Evolutionary conservation across 1,139 yeast species (phyloP).

Genomic region (Hyphopichia khmerensis): DNA sequence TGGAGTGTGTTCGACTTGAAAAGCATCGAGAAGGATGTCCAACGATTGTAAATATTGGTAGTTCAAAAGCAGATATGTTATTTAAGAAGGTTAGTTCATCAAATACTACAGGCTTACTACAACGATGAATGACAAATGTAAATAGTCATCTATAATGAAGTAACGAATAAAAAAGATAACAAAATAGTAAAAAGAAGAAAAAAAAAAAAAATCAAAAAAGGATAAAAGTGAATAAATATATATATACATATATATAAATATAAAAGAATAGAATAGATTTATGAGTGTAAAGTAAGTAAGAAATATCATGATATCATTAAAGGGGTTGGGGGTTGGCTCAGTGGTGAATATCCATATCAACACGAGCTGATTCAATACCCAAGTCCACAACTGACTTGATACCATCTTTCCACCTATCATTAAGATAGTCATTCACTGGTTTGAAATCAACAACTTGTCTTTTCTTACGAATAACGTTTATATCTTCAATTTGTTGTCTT

Average conservation of each 20-base stretch:
- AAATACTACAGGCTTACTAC: background rate
- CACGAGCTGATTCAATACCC: conserved; percentile 26
- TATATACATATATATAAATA: no score
- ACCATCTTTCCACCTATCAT: conserved; percentile 41
- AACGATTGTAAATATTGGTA: conserved; percentile 74
- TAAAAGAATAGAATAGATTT: background rate
- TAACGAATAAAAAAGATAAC: background rate
- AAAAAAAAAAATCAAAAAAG: background rate
- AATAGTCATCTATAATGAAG: background rate
- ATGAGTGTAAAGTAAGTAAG: no score
- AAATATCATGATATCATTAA: background rate
- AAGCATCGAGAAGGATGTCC: conserved; percentile 95
- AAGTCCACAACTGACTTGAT: conserved; percentile 35
- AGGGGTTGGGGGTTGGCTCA: no score
- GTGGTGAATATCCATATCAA: conserved; percentile 13
- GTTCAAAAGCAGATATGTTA: conserved; percentile 66
- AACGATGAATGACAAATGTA: background rate
- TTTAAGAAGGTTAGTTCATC: conserved; percentile 43
- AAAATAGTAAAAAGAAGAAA: background rate
- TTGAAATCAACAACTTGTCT: conserved; percentile 33
- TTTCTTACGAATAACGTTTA: conserved; percentile 27
- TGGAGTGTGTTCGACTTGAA: conserved; percentile 79
- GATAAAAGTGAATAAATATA: background rate
- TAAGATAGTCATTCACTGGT: conserved; percentile 36
- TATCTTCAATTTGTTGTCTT: conserved; percentile 28